These are phyloP conservation scores for Claviceps pusilla DNA, from an alignment of 2,329 filamentous ascomycete species.

Conservation along the genomic window DNA sequence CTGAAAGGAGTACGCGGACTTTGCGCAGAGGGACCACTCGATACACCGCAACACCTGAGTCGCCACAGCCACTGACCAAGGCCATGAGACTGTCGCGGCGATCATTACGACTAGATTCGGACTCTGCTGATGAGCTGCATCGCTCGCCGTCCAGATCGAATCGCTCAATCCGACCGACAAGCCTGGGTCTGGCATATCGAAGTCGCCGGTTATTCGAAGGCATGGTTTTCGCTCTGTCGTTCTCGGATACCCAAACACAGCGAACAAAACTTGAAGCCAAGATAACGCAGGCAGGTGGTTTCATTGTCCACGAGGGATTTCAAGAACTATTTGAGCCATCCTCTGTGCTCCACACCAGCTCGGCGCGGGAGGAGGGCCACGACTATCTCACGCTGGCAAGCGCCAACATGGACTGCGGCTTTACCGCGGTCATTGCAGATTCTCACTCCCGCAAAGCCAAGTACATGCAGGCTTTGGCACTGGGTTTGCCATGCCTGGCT, in stretches of 20 bases:
- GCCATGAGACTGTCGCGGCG: constrained; percentile 11
- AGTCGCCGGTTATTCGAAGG: constrained; percentile 45
- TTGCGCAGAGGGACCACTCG: constrained; percentile 8
- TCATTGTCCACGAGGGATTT: constrained; percentile 59
- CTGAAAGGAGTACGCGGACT: constrained; percentile 8
- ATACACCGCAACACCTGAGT: constrained; percentile 12
- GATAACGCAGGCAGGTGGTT: constrained; percentile 59
- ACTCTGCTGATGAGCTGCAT: constrained; percentile 35
- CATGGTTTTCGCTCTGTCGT: constrained; percentile 82
- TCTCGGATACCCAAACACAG: constrained; percentile 30
- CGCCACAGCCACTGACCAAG: constrained; percentile 13
- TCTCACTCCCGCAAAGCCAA: constrained; percentile 75
- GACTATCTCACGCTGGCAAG: constrained; percentile 36
- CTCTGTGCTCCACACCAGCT: constrained; percentile 18
- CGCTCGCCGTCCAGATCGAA: constrained; percentile 21
- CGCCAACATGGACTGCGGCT: constrained; percentile 44
- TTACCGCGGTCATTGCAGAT: constrained; percentile 76
- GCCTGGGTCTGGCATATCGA: constrained; percentile 12
- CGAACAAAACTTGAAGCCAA: constrained; percentile 36
- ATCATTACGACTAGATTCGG: constrained; percentile 19
- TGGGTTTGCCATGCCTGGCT: constrained; percentile 76
- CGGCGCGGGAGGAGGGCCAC: constrained; percentile 16
- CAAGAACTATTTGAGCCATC: constrained; percentile 57
- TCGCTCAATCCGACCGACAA: constrained; percentile 14
- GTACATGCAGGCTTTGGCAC: constrained; percentile 84